Evolutionary conservation across 148 eudicot genomes (phyloP).

Genomic region (Rhododendron mucronatum): DNA sequence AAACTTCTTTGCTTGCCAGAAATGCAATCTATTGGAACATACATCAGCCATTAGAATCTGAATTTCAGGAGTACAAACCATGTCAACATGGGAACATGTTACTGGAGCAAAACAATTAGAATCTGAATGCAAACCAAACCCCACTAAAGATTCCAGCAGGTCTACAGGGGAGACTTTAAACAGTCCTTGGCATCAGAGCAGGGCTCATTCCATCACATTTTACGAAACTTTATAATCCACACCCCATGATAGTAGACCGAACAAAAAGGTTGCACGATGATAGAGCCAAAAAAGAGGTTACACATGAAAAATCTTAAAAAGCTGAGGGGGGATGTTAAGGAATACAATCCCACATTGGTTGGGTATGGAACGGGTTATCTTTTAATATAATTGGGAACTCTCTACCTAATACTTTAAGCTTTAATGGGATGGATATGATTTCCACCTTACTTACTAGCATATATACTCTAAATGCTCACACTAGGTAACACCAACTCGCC

Average conservation of each 20-base stretch:
- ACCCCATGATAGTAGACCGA: not conserved
- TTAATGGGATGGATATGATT: not conserved
- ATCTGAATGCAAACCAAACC: not conserved
- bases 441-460: not conserved
- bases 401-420: not conserved
- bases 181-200: not conserved
- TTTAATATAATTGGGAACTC: not conserved
- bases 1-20: not conserved
- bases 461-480: not conserved
- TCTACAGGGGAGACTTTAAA: not conserved
- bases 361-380: not conserved
- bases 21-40: not conserved
- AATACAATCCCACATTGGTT: not conserved
- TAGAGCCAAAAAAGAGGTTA: not conserved
- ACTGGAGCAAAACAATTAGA: not conserved
- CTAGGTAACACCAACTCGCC: not conserved
- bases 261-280: not conserved
- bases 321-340: not conserved
- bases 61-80: not conserved
- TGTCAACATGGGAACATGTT: not conserved
- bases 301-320: not conserved
- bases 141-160: not conserved
- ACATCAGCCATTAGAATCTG: not conserved
- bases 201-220: not conserved
- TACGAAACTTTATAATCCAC: not conserved